These are phyloP conservation scores for Cornus controversa DNA, from an alignment of 148 eudicot species.

Conservation along the genomic window DNA sequence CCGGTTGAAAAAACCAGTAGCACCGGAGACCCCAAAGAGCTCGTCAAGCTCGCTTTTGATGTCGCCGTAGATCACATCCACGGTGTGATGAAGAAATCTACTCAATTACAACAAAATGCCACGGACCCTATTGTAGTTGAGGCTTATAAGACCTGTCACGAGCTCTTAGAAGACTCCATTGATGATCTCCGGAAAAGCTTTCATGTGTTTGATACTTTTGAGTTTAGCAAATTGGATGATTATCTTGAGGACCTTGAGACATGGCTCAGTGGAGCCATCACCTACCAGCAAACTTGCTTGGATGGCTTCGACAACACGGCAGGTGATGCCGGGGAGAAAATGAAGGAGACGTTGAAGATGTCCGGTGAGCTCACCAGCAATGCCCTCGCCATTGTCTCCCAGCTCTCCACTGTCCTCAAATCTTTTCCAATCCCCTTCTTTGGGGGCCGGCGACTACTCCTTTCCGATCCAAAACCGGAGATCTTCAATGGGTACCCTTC, in stretches of 20 bases:
- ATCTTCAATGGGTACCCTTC: not conserved
- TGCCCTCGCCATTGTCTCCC: slow-evolving; percentile 43
- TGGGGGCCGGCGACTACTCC: slow-evolving; percentile 20
- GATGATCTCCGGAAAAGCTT: slow-evolving; percentile 44
- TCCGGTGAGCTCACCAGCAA: slow-evolving; percentile 50
- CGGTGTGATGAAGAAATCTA: slow-evolving; percentile 38
- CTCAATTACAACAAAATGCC: slow-evolving; percentile 28
- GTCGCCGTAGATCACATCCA: slow-evolving; percentile 28
- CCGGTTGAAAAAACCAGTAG: slow-evolving; percentile 13
- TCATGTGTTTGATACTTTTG: slow-evolving; percentile 15
- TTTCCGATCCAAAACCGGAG: slow-evolving; percentile 1
- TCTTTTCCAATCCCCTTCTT: slow-evolving; percentile 22
- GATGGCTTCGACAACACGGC: slow-evolving; percentile 68
- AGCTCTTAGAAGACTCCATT: slow-evolving; percentile 40
- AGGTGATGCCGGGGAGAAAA: slow-evolving; percentile 43
- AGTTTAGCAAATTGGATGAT: slow-evolving; percentile 27
- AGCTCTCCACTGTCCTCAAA: slow-evolving; percentile 19
- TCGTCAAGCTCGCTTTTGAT: slow-evolving; percentile 39
- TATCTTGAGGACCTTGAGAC: slow-evolving; percentile 50
- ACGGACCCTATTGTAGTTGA: slow-evolving; percentile 41
- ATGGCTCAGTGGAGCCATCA: slow-evolving; percentile 60
- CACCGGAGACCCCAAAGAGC: slow-evolving; percentile 38
- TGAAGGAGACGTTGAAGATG: slow-evolving; percentile 41
- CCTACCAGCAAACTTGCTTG: slow-evolving; percentile 64
- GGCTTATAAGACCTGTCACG: slow-evolving; percentile 43